These are phyloP conservation scores for Parathielavia hyrcaniae DNA, from an alignment of 495 filamentous ascomycete species.

Conservation along the genomic window DNA sequence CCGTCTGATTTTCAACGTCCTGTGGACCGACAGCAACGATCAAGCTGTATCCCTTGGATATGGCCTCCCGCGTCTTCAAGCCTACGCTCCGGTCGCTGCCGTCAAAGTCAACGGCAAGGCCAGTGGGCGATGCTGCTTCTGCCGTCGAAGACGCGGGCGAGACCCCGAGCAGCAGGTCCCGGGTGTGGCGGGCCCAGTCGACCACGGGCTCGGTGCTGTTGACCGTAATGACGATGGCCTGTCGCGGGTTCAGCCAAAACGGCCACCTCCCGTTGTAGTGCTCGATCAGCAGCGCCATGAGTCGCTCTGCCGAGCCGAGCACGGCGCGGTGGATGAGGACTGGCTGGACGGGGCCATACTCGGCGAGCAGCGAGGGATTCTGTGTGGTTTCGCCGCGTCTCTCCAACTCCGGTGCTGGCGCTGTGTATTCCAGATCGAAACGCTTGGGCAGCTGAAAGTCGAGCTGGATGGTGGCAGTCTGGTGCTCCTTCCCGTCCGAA, in stretches of 20 bases:
- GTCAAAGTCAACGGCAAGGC: slow-evolving; percentile 68
- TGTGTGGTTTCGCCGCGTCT: slow-evolving; percentile 46
- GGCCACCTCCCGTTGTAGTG: slow-evolving; percentile 78
- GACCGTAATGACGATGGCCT: slow-evolving; percentile 71
- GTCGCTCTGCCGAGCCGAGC: slow-evolving; percentile 77
- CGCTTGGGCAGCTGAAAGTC: slow-evolving; percentile 89
- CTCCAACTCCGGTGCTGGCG: slow-evolving; percentile 67
- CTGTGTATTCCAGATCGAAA: slow-evolving; percentile 68
- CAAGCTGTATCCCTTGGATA: slow-evolving; percentile 63
- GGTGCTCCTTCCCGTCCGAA: slow-evolving; percentile 80
- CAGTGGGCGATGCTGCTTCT: slow-evolving; percentile 40
- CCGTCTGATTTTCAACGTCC: slow-evolving; percentile 34
- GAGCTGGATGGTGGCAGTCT: slow-evolving; percentile 86
- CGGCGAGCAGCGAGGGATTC: slow-evolving; percentile 39
- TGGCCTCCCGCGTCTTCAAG: slow-evolving; percentile 69
- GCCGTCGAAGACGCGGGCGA: slow-evolving; percentile 31
- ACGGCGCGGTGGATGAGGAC: slow-evolving; percentile 87
- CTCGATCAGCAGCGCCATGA: slow-evolving; percentile 83
- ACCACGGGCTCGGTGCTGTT: slow-evolving; percentile 57
- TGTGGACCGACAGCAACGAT: slow-evolving; percentile 67
- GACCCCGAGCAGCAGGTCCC: slow-evolving; percentile 40
- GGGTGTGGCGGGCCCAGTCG: slow-evolving; percentile 48
- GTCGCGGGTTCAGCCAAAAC: slow-evolving; percentile 85
- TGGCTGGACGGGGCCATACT: slow-evolving; percentile 56
- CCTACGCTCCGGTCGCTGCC: slow-evolving; percentile 52